phyloP scores from a whole-genome alignment of 177 flowering plant genomes.

The Vitis hybrid region DNA sequence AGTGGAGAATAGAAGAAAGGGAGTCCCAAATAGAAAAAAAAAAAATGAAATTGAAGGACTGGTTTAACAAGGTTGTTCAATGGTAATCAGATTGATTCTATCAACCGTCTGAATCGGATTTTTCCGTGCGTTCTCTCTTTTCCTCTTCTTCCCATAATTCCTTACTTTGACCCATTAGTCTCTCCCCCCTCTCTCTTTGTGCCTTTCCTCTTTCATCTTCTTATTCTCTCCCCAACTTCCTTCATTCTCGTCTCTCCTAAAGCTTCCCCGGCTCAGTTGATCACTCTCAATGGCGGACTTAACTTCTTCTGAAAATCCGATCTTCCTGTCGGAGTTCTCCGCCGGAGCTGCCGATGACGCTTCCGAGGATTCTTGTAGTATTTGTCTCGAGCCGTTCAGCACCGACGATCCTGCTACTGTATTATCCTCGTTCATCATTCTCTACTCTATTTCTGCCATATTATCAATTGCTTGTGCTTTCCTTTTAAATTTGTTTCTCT shows the following conservation, averaged over 20 bases:
- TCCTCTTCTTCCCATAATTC: conserved; percentile 23
- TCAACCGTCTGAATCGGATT: conserved; percentile 30
- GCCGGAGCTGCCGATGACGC: conserved; percentile 25
- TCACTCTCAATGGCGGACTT: conserved; percentile 30
- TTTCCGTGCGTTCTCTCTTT: conserved; percentile 13
- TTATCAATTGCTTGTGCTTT: neutral
- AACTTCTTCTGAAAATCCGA: conserved; percentile 12
- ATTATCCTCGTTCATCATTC: conserved; percentile 9
- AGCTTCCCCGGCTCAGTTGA: neutral
- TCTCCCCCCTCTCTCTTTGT: conserved; percentile 9
- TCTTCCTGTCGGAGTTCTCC: conserved; percentile 17
- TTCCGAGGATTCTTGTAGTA: conserved; percentile 58
- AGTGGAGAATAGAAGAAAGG: too few species aligned
- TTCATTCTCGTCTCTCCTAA: neutral
- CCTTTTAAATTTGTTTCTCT: too few species aligned
- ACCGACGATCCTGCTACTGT: conserved; percentile 56
- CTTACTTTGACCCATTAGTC: conserved; percentile 34
- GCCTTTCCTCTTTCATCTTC: conserved; percentile 1
- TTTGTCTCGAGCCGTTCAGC: conserved; percentile 64
- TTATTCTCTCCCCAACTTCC: neutral
- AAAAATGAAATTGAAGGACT: neutral
- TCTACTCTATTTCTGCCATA: neutral
- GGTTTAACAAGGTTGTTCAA: neutral
- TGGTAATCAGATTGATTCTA: conserved; percentile 4
- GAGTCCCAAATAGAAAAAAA: neutral